Conservation (phyloP, 2,329 filamentous ascomycete species). For the Grosmannia serpens region DNA sequence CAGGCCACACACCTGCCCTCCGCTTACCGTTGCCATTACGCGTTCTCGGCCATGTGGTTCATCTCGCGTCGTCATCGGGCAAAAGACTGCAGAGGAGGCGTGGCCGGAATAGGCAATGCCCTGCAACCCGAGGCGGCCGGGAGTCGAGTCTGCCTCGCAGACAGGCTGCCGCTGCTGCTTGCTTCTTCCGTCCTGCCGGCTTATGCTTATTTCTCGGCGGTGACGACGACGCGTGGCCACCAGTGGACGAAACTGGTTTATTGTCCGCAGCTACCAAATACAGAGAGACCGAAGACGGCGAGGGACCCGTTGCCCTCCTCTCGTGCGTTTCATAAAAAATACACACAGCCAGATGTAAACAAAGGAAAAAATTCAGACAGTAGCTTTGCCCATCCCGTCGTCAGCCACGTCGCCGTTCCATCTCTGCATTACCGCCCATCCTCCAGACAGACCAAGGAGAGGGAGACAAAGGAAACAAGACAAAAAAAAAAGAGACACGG, state of each 20-base stretch:
- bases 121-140: too few relatives aligned
- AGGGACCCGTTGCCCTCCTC: not conserved
- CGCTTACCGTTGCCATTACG: too few relatives aligned
- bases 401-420: not conserved
- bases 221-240: too few relatives aligned
- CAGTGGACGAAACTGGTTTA: not conserved
- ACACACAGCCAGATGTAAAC: not conserved
- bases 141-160: too few relatives aligned
- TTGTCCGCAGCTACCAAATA: not conserved
- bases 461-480: not conserved
- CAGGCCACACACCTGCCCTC: too few relatives aligned
- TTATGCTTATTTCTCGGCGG: too few relatives aligned
- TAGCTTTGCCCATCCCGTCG: not conserved
- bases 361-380: not conserved
- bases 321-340: not conserved
- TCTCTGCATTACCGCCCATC: not conserved
- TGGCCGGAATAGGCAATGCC: too few relatives aligned
- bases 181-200: too few relatives aligned
- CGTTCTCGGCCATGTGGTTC: not conserved
- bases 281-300: not conserved
- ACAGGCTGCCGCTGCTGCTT: too few relatives aligned
- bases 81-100: too few relatives aligned
- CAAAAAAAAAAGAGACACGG: not conserved
- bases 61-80: not conserved
- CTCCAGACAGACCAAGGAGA: not conserved